A percentile compares a stretch with the other conserved stretches of the same genome.
Conservation (phyloP, 176 grass and related monocot species). For the Oryza meyeriana region DNA sequence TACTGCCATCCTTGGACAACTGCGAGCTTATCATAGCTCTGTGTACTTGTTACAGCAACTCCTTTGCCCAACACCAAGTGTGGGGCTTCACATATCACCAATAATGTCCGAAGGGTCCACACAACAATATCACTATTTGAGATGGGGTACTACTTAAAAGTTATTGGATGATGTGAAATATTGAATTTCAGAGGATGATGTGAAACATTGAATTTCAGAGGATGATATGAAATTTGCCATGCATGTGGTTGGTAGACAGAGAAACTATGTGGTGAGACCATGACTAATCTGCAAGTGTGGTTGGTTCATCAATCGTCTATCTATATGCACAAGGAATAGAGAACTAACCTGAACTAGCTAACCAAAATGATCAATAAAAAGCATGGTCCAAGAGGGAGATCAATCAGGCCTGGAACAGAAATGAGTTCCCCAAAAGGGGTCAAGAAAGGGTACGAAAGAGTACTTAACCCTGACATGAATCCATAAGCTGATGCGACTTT, state of each 20-base stretch:
- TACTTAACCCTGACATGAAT: slow-evolving; percentile 32
- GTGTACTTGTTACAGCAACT: slow-evolving; percentile 43
- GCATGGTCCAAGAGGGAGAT: slow-evolving; percentile 40
- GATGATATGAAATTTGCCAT: neutral
- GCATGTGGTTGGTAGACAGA: neutral
- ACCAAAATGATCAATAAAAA: slow-evolving; percentile 32
- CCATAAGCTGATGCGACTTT: slow-evolving; percentile 15
- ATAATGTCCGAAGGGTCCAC: slow-evolving; percentile 14
- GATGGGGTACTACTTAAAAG: neutral
- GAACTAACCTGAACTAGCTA: neutral
- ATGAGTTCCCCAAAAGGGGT: slow-evolving; percentile 35
- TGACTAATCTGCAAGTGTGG: neutral
- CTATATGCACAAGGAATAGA: neutral
- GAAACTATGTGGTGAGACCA: neutral
- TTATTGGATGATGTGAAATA: neutral
- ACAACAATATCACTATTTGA: neutral
- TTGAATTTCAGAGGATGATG: neutral
- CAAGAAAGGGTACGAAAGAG: slow-evolving; percentile 30
- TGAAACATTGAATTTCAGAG: neutral
- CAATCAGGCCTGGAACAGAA: slow-evolving; percentile 41
- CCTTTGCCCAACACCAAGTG: neutral
- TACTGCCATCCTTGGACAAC: slow-evolving; percentile 28
- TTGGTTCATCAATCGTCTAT: neutral
- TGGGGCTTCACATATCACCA: slow-evolving; percentile 32
- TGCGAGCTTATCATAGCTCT: slow-evolving; percentile 22